These are phyloP conservation scores for Suillus placidus DNA, from an alignment of 768 basidiomycete genomes.

Conservation along the genomic window DNA sequence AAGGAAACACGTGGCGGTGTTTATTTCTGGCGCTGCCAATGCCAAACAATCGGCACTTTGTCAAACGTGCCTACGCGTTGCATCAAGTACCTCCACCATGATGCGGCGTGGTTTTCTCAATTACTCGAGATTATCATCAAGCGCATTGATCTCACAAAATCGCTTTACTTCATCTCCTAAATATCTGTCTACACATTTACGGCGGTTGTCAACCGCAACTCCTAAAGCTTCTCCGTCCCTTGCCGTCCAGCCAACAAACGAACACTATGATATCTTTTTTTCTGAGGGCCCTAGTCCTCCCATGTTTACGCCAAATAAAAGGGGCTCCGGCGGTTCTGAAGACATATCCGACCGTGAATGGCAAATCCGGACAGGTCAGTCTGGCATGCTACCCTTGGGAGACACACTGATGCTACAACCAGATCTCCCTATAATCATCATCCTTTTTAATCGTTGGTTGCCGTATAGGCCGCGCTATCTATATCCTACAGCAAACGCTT, in stretches of 20 bases:
- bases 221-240: slow-evolving; percentile 25
- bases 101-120: slow-evolving; percentile 1
- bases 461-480: slow-evolving; percentile 65
- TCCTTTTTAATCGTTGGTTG: slow-evolving; percentile 1
- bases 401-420: slow-evolving; percentile 36
- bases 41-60: slow-evolving; percentile 28
- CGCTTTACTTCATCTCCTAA: not conserved
- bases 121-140: not conserved
- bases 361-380: slow-evolving; percentile 73
- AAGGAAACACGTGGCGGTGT: slow-evolving; percentile 19
- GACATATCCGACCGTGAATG: slow-evolving; percentile 70
- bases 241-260: not conserved
- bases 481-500: slow-evolving; percentile 67
- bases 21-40: slow-evolving; percentile 29
- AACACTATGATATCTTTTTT: slow-evolving; percentile 8
- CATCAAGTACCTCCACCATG: slow-evolving; percentile 18
- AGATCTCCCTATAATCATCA: slow-evolving; percentile 8
- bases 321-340: slow-evolving; percentile 13
- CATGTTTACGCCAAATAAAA: slow-evolving; percentile 28
- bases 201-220: slow-evolving; percentile 13
- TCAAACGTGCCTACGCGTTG: not conserved
- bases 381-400: slow-evolving; percentile 13
- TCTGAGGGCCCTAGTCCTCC: slow-evolving; percentile 17
- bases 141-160: not conserved
- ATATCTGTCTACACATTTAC: slow-evolving; percentile 3